Evolutionary conservation across 352 stramenopile genomes (phyloP), one percentile per base, ranked within the genome.

Genomic region (Phytophthora crassamura): DNA sequence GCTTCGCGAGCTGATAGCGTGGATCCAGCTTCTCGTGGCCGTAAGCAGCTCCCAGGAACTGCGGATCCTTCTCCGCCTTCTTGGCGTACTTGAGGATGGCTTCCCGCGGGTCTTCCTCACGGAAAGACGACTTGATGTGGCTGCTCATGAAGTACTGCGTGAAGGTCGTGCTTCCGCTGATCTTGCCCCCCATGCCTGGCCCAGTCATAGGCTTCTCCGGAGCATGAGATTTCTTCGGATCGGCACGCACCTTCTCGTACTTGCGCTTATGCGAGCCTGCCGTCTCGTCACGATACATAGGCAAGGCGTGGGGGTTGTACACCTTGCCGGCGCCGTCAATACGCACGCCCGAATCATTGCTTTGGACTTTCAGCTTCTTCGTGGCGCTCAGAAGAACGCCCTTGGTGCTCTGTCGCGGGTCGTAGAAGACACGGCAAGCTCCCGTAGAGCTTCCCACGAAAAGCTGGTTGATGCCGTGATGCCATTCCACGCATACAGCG

Each of bases 101-200:
- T 49, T 91, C 83, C 9, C 88, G 84, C 25, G 88, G 88, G 32
- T 96, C 88, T 78, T 96, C 82, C 49, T 93, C 86, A 28, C 88
- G 85, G 68, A 95, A 93, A 28, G 84, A 92, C 18, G 72, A 84
- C 69, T 92, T 93, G 71, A 95, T 89, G 40, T 95, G 87, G 62
- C 75, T 90, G 60, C 82, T 91, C 87, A 95, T 95, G 33, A 94
- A 95, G 57, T 90, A 93, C 57, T 95, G 87, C 64, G 87, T 95
- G 59, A 95, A 91, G 18, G 82, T 89, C n/a, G 87, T 88, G 54
- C 74, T 88, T 48, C 86, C 86, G 33, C 84, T 89, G 52, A 93
- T 91, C 57, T 84, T 84, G 28, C 88, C 88, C 45, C 86, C 86
- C 75, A 93, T 84, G 14, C 86, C 86, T 18, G 85, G 84, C 0